These are phyloP conservation scores for Kodamaea plutei DNA, from an alignment of 1,139 yeast genomes.

Conservation along the genomic window DNA sequence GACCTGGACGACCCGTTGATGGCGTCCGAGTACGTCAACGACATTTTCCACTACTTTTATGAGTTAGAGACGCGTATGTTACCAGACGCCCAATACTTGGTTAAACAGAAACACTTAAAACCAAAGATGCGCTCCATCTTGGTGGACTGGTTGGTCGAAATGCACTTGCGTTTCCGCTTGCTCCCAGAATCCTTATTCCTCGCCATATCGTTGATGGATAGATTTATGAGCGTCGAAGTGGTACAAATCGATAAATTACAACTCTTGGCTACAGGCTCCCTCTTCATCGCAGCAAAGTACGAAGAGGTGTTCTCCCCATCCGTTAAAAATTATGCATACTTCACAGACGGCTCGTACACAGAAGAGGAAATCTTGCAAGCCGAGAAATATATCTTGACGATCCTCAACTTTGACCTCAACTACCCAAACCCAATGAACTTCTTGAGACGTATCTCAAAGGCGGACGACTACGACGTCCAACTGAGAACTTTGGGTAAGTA, in stretches of 20 bases:
- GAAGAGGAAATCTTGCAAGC: slow-evolving; percentile 86
- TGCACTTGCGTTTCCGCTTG: slow-evolving; percentile 80
- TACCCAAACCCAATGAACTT: slow-evolving; percentile 96
- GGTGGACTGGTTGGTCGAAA: slow-evolving; percentile 94
- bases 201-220: slow-evolving; percentile 86
- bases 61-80: slow-evolving; percentile 70
- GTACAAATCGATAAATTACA: slow-evolving; percentile 85
- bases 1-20: slow-evolving; percentile 89
- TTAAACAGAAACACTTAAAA: slow-evolving; percentile 69
- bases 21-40: slow-evolving; percentile 91
- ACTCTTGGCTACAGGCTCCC: slow-evolving; percentile 82
- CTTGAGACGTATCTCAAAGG: slow-evolving; percentile 86
- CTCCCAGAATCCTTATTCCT: slow-evolving; percentile 88
- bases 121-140: slow-evolving; percentile 86
- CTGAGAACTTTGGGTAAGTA: slow-evolving; percentile 91
- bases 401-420: slow-evolving; percentile 72
- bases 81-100: slow-evolving; percentile 74
- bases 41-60: slow-evolving; percentile 77
- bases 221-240: slow-evolving; percentile 76
- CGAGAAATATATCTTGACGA: slow-evolving; percentile 76
- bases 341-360: slow-evolving; percentile 79
- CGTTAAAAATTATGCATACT: slow-evolving; percentile 81
- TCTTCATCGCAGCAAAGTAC: slow-evolving; percentile 91
- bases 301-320: slow-evolving; percentile 94
- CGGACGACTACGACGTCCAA: slow-evolving; percentile 91